Evolutionary conservation across 2,329 filamentous ascomycete genomes (phyloP).

Genomic region (Hansfordia pulvinata): DNA sequence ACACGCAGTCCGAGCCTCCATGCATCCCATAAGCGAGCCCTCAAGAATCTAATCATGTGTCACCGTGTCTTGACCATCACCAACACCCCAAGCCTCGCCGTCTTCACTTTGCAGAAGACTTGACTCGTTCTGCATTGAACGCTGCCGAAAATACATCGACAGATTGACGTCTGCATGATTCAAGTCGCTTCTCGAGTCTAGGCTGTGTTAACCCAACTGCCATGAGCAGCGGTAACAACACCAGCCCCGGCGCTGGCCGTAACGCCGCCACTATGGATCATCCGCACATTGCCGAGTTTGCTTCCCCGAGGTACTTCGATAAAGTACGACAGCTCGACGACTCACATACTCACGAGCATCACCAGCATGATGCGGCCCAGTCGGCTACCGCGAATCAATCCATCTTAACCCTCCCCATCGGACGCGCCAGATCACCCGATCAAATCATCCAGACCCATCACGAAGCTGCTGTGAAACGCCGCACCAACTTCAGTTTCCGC

Average conservation of each 20-base stretch:
- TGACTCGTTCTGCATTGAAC: too few relatives aligned
- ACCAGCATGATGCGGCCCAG: constrained; percentile 10
- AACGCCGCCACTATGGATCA: constrained; percentile 37
- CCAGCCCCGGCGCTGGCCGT: constrained; percentile 1
- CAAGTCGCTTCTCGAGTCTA: constrained; percentile 2
- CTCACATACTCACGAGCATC: constrained; percentile 24
- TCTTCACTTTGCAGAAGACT: too few relatives aligned
- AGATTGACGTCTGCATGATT: not conserved
- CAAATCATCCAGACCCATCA: constrained; percentile 18
- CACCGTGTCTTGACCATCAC: too few relatives aligned
- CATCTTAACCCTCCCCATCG: constrained; percentile 35
- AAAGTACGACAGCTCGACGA: constrained; percentile 43
- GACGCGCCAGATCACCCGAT: constrained; percentile 16
- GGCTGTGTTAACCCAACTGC: constrained; percentile 5
- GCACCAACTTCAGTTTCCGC: constrained; percentile 16
- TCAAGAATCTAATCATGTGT: too few relatives aligned
- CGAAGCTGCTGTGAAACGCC: constrained; percentile 14
- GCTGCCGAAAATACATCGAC: too few relatives aligned
- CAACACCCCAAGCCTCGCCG: too few relatives aligned
- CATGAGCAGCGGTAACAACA: constrained; percentile 6
- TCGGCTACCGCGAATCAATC: constrained; percentile 17
- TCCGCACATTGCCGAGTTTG: constrained; percentile 52
- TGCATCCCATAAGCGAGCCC: too few relatives aligned
- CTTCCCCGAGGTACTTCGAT: constrained; percentile 48
- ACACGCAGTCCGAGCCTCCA: too few relatives aligned